Evolutionary conservation across 768 basidiomycete genomes (phyloP).

Genomic region (Lactarius hatsudake): DNA sequence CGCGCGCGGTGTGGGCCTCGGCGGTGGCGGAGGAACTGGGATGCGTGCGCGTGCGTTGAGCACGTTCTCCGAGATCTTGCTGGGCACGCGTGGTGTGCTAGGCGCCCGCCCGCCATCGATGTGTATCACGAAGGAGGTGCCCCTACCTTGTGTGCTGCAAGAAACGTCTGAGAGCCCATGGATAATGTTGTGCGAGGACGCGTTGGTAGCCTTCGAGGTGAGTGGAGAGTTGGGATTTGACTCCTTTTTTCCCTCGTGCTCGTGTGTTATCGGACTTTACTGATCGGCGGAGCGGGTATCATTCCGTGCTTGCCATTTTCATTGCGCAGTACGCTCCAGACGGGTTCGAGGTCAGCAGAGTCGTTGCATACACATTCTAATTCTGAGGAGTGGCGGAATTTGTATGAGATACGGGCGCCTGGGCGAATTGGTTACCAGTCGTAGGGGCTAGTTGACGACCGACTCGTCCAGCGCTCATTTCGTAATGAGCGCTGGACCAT

Average conservation of each 20-base stretch:
- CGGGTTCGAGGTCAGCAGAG: slow-evolving; percentile 18
- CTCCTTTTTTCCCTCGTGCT: neutral
- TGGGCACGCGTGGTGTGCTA: neutral
- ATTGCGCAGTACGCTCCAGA: slow-evolving; percentile 14
- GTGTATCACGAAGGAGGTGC: slow-evolving; percentile 16
- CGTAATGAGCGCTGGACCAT: neutral
- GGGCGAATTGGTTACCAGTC: neutral
- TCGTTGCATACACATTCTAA: slow-evolving; percentile 20
- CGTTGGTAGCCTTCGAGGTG: slow-evolving; percentile 23
- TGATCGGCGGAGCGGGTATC: neutral
- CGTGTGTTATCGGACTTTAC: neutral
- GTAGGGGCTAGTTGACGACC: neutral
- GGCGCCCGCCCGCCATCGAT: neutral
- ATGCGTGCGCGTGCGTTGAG: neutral
- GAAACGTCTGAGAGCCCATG: slow-evolving; percentile 11
- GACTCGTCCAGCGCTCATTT: neutral
- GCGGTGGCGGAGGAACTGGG: neutral
- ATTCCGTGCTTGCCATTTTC: neutral
- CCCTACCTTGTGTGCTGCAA: slow-evolving; percentile 10
- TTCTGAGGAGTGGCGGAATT: neutral
- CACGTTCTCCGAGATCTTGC: neutral
- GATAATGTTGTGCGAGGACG: slow-evolving; percentile 23
- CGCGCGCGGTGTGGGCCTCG: neutral
- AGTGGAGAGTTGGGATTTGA: neutral
- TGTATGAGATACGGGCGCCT: neutral